Base-by-base conservation (phyloP, 495 filamentous ascomycete genomes). In the Penicillium nucicola region DNA sequence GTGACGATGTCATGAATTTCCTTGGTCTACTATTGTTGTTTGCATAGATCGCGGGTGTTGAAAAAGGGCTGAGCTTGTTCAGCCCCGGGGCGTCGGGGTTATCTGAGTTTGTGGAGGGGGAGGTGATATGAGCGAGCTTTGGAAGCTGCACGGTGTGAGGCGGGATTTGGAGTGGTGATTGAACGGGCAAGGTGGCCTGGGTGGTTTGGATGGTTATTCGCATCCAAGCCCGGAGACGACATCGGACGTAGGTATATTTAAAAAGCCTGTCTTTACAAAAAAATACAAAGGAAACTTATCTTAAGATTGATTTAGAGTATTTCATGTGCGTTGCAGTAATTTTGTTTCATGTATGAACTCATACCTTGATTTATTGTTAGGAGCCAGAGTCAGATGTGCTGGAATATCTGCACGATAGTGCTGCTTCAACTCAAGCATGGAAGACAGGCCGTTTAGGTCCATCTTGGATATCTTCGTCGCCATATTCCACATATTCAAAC, bases 401-500 rank as follows among this genome's bases (percentile, higher is more conserved):
- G 25, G 10, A 8, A 28, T 28, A 28, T 28, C 2, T 28, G 25
- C 25, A 28, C 7, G 7, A 28, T 28, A 28, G 7, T 8, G 6
- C 5, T 28, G 25, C 25, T 28, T 28, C 25, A 28, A 1, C 7
- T 48, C 37, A 62, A 45, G 60, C 60, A 45, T 62, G 45, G 35
- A 62, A 62, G 13, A 20, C 47, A 31, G 46, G 46, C 35, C 13
- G n/a, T 31, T 31, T 31, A 25, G 12, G 33, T 34, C 43, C 37
- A n/a, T 34, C n/a, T 1, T 28, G 5, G n/a, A 25, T 25, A 14
- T 49, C 48, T 25, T 23, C 38, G 10, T 45, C 32, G 1, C 8
- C 20, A 6, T 67, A 63, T n/a, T 73, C 67, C 1, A 76, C 74
- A 76, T 85, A 95, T 60, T 95, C 84, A 82, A 90, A 98, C 13